Base-by-base conservation (phyloP, 768 basidiomycete genomes). In the Crassisporium funariophilum region DNA sequence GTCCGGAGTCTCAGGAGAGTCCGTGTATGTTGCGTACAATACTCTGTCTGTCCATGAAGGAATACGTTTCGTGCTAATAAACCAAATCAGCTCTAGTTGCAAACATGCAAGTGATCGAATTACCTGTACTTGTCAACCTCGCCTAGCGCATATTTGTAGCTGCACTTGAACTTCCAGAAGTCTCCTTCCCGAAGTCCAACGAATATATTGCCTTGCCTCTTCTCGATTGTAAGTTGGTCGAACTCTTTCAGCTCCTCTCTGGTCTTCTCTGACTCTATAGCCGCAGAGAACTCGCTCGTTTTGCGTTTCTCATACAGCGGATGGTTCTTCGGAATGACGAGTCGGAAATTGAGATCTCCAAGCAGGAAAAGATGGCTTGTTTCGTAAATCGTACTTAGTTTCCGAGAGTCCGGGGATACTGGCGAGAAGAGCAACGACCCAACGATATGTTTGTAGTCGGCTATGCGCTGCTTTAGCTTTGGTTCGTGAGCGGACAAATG, bases 1-100 rank as follows among this genome's bases (percentile, higher is more conserved):
- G 8, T 78, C 70, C 6, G 73, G 72, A 5, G 64, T 64, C 46
- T 77, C 72, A 2, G 80, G 79, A 2, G 77, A 77, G 62, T 91
- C 89, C 16, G 76, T 77, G 60, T 83, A 73, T 4, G 89, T 90
- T 10, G 89, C 77, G 59, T 92, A 97, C 59, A 98, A 71, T 35
- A 98, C 79, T 35, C 95, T 79, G 66, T 98, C 95, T 21, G 94
- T 97, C 89, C 92, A 98, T 16, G 93, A 83, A 0, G 95, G 95
- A 2, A 74, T 76, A 8, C 95, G 84, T 59, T 81, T 86, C 9
- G 66, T 62, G 59, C 88, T 89, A 38, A 17, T 53, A 15, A 34
- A 42, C 35, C 22, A 36, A 17, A 37, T 24, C 20, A 41, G 12
- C 27, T 41, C 39, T n/a, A 5, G 10, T 16, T 16, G 15, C 29